Evolutionary conservation across 2,329 filamentous ascomycete species (phyloP).

Genomic region (Hypoxylon sp.): DNA sequence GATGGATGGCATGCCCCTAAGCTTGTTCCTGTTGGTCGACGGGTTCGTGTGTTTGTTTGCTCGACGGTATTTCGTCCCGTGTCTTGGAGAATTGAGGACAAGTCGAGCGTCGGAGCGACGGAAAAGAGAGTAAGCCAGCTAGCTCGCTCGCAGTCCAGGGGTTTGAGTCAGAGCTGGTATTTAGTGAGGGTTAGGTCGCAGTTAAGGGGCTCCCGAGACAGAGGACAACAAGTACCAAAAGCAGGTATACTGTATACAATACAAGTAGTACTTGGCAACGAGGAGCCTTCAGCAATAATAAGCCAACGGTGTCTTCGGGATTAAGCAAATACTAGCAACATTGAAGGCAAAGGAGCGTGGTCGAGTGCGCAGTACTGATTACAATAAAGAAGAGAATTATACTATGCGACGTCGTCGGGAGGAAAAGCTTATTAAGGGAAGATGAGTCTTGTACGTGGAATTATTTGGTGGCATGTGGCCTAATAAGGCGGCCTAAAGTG

Average conservation of each 20-base stretch:
- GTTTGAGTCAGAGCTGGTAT: slow-evolving; percentile 9
- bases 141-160: slow-evolving; percentile 11
- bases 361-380: slow-evolving; percentile 12
- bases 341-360: slow-evolving; percentile 20
- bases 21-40: slow-evolving; percentile 15
- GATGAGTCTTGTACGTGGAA: slow-evolving; percentile 20
- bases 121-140: slow-evolving; percentile 5
- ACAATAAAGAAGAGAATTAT: slow-evolving; percentile 20
- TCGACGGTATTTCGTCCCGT: background rate
- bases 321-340: slow-evolving; percentile 19
- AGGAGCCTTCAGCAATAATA: slow-evolving; percentile 11
- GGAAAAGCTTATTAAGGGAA: slow-evolving; percentile 19
- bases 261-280: slow-evolving; percentile 12
- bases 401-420: slow-evolving; percentile 24
- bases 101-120: slow-evolving; percentile 19
- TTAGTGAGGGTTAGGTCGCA: slow-evolving; percentile 11
- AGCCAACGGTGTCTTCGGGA: slow-evolving; percentile 19
- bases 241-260: background rate
- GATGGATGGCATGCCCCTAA: slow-evolving; percentile 46
- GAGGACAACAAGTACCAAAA: slow-evolving; percentile 21
- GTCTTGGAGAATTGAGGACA: slow-evolving; percentile 26
- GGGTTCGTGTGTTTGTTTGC: slow-evolving; percentile 12
- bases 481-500: slow-evolving; percentile 40
- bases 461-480: slow-evolving; percentile 40
- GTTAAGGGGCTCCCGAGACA: slow-evolving; percentile 36